Conservation (phyloP, 495 filamentous ascomycete species). For the Aspergillus nidulans region DNA sequence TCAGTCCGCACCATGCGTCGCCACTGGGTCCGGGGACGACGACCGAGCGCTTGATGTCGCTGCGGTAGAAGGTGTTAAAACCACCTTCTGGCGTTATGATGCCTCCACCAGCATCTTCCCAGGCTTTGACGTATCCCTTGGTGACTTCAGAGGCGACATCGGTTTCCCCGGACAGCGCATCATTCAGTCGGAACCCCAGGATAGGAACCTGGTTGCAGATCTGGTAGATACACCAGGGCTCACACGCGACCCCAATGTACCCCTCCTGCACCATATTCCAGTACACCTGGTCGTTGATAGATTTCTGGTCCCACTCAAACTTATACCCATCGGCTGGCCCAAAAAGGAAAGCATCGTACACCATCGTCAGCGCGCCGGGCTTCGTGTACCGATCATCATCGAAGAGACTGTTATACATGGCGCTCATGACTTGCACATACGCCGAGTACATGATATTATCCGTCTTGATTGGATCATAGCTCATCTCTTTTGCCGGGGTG, state of each 20-base stretch:
- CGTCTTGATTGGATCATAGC: neutral
- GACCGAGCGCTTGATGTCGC: neutral
- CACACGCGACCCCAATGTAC: neutral
- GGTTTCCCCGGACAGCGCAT: neutral
- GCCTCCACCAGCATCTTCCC: neutral
- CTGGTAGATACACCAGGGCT: constrained; percentile 6
- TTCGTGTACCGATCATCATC: constrained; percentile 2
- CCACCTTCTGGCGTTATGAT: neutral
- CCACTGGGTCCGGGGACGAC: neutral
- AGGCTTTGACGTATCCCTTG: neutral
- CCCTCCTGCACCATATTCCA: neutral
- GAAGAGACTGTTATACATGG: constrained; percentile 2
- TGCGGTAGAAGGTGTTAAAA: constrained; percentile 5
- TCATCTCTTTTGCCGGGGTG: neutral
- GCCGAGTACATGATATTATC: constrained; percentile 8
- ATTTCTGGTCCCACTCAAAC: neutral
- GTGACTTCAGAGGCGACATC: neutral
- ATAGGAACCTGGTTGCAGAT: constrained; percentile 7
- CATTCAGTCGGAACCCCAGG: constrained; percentile 6
- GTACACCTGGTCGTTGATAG: neutral
- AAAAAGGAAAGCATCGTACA: neutral
- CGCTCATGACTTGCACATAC: neutral
- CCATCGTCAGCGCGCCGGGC: neutral
- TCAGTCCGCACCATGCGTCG: neutral
- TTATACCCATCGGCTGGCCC: neutral